Evolutionary conservation across 495 filamentous ascomycete genomes (phyloP), one percentile per base, ranked within the genome.

Genomic region (Thermothielavioides terrestris): DNA sequence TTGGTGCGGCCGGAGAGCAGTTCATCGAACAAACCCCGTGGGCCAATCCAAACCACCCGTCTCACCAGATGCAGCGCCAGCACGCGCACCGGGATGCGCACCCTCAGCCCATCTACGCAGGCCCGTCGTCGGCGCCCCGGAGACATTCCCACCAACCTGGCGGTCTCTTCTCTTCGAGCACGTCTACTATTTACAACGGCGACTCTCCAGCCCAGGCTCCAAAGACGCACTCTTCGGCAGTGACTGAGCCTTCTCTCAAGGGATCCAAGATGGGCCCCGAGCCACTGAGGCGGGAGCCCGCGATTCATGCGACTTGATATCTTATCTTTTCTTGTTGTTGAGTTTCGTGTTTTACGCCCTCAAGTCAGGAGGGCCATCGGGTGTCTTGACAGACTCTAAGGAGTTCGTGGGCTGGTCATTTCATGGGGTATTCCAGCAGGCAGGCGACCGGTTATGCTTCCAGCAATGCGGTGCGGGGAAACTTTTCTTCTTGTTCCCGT

Each of bases 41-140:
- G 88, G 86, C 86, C 23, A 92, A 92, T 62, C 85, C 87, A 12
- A 85, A 89, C 51, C 87, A 94, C 59, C 86, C 88, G 1, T 80
- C 81, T 14, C 85, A 89, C 58, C 69, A 68, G 47, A 62, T 69
- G 35, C 69, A 73, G 46, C 68, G 67, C 27, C 69, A 71, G 27
- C 63, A 66, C 34, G 43, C 59, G 23, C 59, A 45, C 14, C 65
- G 65, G 21, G 64, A 70, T 14, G 56, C 58, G 35, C 39, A 35
- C 11, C 15, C 34, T 35, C 35, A 60, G 52, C 47, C 45, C n/a
- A 41, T 27, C 7, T 53, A 42, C 28, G 46, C 59, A 12, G 61
- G 60, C 9, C 51, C 55, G 22, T 60, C 63, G 17, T 55, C 66
- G 1, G 60, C 52, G 7, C 52, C 64, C 12, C 54, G 61, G 21